Evolutionary conservation across 305 asterid genomes (phyloP).

Genomic region (Fraxinus latifolia): DNA sequence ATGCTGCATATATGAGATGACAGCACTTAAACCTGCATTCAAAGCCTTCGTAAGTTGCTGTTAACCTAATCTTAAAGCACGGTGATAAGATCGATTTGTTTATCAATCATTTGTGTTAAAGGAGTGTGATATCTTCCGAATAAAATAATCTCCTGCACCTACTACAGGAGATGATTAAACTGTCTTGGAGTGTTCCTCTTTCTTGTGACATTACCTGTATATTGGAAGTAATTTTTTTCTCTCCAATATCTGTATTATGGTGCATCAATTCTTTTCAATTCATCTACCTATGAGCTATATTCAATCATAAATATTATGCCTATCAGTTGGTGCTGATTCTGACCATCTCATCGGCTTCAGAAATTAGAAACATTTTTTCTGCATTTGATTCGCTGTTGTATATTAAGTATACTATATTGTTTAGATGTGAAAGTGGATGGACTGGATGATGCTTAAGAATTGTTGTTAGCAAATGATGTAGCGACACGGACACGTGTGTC

Average conservation of each 20-base stretch:
- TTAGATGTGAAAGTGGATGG: not conserved
- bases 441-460: not conserved
- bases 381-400: not conserved
- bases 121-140: not conserved
- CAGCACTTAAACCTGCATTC: constrained; percentile 88
- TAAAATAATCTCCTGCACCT: not conserved
- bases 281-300: not conserved
- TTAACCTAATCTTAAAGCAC: constrained; percentile 15
- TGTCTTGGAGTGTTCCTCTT: constrained; percentile 2
- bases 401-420: not conserved
- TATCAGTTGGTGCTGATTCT: not conserved
- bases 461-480: not conserved
- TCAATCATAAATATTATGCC: not conserved
- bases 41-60: constrained; percentile 86
- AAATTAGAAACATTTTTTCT: not conserved
- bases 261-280: not conserved
- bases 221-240: not conserved
- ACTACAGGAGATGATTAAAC: not conserved
- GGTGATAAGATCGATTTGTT: constrained; percentile 12
- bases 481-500: not conserved
- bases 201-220: not conserved
- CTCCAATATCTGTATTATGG: not conserved
- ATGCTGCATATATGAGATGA: constrained; percentile 93
- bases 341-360: not conserved
- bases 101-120: constrained; percentile 3